Evolutionary conservation across 2,329 filamentous ascomycete species (phyloP), one percentile per base, ranked within the genome.

Genomic region (Macrophomina pseudophaseolina): DNA sequence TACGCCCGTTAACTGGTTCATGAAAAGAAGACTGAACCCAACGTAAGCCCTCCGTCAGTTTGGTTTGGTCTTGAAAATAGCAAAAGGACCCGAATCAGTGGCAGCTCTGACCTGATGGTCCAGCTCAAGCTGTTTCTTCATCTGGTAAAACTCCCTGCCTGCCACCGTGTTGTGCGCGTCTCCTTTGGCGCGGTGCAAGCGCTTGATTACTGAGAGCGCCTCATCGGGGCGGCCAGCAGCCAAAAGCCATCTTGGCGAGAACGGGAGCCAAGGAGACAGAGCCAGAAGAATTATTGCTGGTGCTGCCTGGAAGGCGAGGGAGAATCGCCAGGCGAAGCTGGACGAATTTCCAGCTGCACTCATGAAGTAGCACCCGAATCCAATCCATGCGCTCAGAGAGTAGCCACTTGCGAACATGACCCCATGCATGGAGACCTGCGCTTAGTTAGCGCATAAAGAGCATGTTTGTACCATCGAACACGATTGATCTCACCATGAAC

Each of bases 311-410:
- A 83, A 78, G 0, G 81, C 80, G 3, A 84, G 73, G 1, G 80
- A 80, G 64, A 82, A 81, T 12, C 80, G 74, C 83, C 84, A 86
- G 7, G 79, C 70, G 63, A 81, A 80, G 0, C 73, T 72, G 1
- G 76, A 74, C 9, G 72, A 68, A 0, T 74, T 71, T 3, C 74
- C 74, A 28, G 71, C 70, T 6, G 73, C 68, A 4, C 75, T 70
- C 71, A 78, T 73, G 69, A 79, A 79, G 69, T 74, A 81, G 66
- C 76, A 80, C 2, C 72, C 79, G 66, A 77, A 80, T 7, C 79
- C 79, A 59, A 82, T 73, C 80, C 79, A 82, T 1, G 74, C 76
- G 1, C 79, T 73, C 7, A 80, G 67, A 3, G 72, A 72, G 56
- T 81, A 82, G 9, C 80, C 80, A 12, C 82, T 72, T 0, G 79